Base-by-base conservation (phyloP, 768 basidiomycete species). In the Scleroderma citrinum region DNA sequence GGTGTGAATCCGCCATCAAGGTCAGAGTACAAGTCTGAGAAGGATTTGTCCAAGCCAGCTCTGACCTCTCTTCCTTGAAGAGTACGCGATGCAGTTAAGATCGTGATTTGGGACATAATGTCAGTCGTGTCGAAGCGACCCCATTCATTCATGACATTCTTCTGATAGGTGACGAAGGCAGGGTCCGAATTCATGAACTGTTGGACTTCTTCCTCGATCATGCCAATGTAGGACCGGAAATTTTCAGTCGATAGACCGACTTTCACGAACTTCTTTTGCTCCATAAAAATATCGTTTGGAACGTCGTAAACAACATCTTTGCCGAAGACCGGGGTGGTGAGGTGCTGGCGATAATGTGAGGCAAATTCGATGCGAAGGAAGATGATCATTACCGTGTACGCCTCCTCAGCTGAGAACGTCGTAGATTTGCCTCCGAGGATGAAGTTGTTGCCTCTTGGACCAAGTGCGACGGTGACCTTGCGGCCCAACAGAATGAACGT, bases 241-340 rank as follows among this genome's bases (percentile, higher is more conserved):
- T 94, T 94, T 23, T 98, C 94, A 12, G 81, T 82, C 11, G 92
- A 89, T 19, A 99, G 81, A 20, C 96, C 94, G 53, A 92, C 83
- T 72, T 99, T 99, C 68, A 98, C 86, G 62, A 97, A 97, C 64
- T 87, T 88, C 77, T 99, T 99, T 67, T 99, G 96, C 60, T 99
- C 93, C 94, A 99, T 98, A 68, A 99, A 84, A 39, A 88, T 71
- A 41, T 94, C 89, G 66, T 98, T 98, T 29, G 96, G 95, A 44
- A 90, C 83, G 59, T 98, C 96, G 65, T 98, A 99, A 11, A 97
- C 94, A 40, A 99, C 96, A 41, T 91, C 94, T 62, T 92, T 92
- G 39, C 96, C 96, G 60, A 99, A 99, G 12, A 98, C 84, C 4
- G 95, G 95, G 0, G 87, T 94, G 0, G 93, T 95, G 39, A 94